These are phyloP conservation scores for Podosphaera xanthii DNA, from an alignment of 2,329 filamentous ascomycete species.

Conservation along the genomic window DNA sequence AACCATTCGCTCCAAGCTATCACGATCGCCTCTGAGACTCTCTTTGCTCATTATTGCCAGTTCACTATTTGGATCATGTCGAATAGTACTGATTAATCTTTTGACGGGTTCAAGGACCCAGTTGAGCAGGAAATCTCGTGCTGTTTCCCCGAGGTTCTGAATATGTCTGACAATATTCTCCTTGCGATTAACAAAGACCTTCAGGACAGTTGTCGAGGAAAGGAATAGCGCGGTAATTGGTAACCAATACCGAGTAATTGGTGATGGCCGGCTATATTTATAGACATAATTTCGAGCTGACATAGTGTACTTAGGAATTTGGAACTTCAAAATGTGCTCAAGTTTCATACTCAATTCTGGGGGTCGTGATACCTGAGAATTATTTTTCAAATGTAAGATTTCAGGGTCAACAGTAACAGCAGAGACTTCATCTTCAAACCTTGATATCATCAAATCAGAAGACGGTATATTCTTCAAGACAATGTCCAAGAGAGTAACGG, in stretches of 20 bases:
- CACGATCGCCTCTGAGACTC: slow-evolving; percentile 71
- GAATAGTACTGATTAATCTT: slow-evolving; percentile 74
- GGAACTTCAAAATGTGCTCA: slow-evolving; percentile 41
- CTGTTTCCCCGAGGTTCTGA: slow-evolving; percentile 51
- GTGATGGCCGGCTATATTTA: slow-evolving; percentile 52
- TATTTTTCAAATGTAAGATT: slow-evolving; percentile 25
- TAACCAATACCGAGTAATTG: slow-evolving; percentile 70
- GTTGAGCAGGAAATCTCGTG: slow-evolving; percentile 81
- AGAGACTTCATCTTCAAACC: slow-evolving; percentile 45
- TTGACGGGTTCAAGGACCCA: slow-evolving; percentile 77
- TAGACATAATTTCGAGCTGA: slow-evolving; percentile 31
- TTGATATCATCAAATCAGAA: slow-evolving; percentile 35
- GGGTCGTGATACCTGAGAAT: slow-evolving; percentile 17
- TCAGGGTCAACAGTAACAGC: slow-evolving; percentile 35
- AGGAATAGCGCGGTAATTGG: slow-evolving; percentile 47
- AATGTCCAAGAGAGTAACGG: slow-evolving; percentile 67
- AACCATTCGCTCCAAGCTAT: slow-evolving; percentile 91
- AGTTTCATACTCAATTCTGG: slow-evolving; percentile 43
- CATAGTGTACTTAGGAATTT: slow-evolving; percentile 42
- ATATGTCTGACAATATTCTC: slow-evolving; percentile 66
- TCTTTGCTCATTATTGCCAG: slow-evolving; percentile 93
- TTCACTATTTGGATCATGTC: slow-evolving; percentile 77
- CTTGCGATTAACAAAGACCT: slow-evolving; percentile 49
- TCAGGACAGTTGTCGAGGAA: slow-evolving; percentile 71
- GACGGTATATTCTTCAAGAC: slow-evolving; percentile 50